Evolutionary conservation across 257 asterid genomes (phyloP).

Genomic region (Rauvolfia tetraphylla): DNA sequence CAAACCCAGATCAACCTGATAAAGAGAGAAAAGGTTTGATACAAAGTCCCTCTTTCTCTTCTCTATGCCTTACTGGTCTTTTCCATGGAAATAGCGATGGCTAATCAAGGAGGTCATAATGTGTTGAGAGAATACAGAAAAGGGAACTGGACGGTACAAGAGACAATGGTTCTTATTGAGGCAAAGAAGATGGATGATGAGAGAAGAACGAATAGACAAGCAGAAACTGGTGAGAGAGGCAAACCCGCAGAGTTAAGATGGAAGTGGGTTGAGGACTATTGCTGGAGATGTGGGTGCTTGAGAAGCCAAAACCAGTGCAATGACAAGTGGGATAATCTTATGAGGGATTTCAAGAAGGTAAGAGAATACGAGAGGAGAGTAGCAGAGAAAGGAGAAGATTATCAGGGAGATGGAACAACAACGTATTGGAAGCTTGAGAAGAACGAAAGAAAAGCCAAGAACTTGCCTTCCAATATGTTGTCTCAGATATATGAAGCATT

Average conservation of each 20-base stretch:
- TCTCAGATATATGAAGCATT: conserved; percentile 69
- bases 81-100: conserved; percentile 44
- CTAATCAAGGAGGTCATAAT: conserved; percentile 30
- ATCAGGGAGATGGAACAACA: too few species aligned
- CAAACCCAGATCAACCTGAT: background rate
- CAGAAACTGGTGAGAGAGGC: conserved; percentile 44
- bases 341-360: conserved; percentile 92
- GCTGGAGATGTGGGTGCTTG: conserved; percentile 72
- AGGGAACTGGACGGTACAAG: conserved; percentile 92
- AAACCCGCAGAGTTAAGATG: conserved; percentile 84
- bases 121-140: conserved; percentile 69
- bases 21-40: conserved; percentile 7
- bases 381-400: conserved; percentile 6
- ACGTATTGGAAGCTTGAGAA: conserved; percentile 87
- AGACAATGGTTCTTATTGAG: conserved; percentile 76
- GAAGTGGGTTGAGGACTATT: conserved; percentile 96
- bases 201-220: conserved; percentile 62
- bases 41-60: conserved; percentile 6
- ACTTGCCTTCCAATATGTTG: conserved; percentile 80
- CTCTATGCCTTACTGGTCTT: background rate
- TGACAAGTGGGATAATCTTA: conserved; percentile 91
- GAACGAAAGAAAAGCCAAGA: conserved; percentile 61
- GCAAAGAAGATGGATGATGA: conserved; percentile 91
- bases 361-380: conserved; percentile 57
- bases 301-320: conserved; percentile 95